phyloP scores from a whole-genome alignment of 306 rosid species.

The Rosa chinensis region DNA sequence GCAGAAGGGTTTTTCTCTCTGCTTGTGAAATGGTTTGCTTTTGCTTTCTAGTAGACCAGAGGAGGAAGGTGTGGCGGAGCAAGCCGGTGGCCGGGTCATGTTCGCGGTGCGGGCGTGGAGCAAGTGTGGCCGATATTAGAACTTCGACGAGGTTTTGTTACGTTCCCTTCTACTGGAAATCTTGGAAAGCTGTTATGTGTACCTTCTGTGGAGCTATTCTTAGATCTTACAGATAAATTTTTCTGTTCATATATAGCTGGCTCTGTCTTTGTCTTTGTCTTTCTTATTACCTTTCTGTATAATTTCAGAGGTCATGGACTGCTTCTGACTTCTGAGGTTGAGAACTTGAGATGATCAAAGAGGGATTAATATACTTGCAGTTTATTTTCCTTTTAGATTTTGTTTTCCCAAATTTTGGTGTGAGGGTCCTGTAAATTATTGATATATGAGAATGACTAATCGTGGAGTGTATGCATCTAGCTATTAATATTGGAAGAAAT shows the following conservation, averaged over 20 bases:
- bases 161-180: conserved; percentile 58
- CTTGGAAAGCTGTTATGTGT: conserved; percentile 74
- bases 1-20: not conserved
- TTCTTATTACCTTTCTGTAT: not conserved
- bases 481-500: not conserved
- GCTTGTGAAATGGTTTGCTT: conserved; percentile 60
- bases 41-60: conserved; percentile 75
- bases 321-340: not conserved
- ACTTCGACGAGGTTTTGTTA: conserved; percentile 67
- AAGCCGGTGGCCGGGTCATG: conserved; percentile 84
- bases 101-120: conserved; percentile 71
- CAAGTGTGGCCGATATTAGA: conserved; percentile 70
- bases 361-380: not conserved
- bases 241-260: not conserved
- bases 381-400: not conserved
- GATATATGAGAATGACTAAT: not conserved
- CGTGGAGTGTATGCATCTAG: not conserved
- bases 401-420: not conserved
- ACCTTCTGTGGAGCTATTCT: conserved; percentile 84
- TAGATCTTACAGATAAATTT: conserved; percentile 51
- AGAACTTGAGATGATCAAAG: not conserved
- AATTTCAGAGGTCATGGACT: not conserved
- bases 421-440: not conserved
- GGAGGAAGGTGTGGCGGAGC: conserved; percentile 51
- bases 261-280: not conserved